Evolutionary conservation across 108 stramenopile genomes (phyloP).

Genomic region (Cyclostephanos tholiformis): DNA sequence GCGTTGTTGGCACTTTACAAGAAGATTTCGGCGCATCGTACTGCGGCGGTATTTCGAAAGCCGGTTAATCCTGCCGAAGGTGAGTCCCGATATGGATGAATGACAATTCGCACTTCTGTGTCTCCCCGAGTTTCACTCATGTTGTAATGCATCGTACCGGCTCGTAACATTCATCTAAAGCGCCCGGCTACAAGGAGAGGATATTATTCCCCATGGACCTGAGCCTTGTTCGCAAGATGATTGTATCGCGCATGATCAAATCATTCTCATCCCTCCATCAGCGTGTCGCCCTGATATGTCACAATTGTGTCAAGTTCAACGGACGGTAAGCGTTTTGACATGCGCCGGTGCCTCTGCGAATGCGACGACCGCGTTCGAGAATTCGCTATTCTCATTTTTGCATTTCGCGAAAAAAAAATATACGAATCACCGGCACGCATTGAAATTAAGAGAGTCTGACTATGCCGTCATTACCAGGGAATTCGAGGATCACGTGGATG

Average conservation of each 20-base stretch:
- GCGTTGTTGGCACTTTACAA: constrained; percentile 68
- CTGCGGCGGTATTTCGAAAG: constrained; percentile 79
- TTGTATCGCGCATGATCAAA: constrained; percentile 54
- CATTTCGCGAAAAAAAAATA: too few species aligned
- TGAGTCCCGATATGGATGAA: not conserved
- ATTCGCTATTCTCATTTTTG: not conserved
- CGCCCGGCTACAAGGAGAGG: constrained; percentile 81
- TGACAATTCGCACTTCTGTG: not conserved
- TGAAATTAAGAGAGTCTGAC: constrained; percentile 58
- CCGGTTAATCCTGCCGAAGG: constrained; percentile 71
- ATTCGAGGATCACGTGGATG: constrained; percentile 66
- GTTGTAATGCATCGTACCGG: not conserved
- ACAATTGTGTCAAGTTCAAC: constrained; percentile 78
- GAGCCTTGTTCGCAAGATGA: constrained; percentile 74
- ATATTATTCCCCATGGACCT: constrained; percentile 84
- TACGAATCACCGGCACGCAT: too few species aligned
- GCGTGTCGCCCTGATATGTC: constrained; percentile 70
- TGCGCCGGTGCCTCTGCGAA: not conserved
- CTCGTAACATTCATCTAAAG: constrained; percentile 20
- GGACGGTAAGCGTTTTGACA: constrained; percentile 44
- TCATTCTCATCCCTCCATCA: constrained; percentile 64
- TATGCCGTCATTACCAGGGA: constrained; percentile 77
- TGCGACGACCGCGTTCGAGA: too few species aligned
- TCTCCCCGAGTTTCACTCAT: not conserved
- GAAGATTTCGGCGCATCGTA: constrained; percentile 72